phyloP scores from a whole-genome alignment of 352 stramenopile genomes.

The Phytopythium ostracodes region DNA sequence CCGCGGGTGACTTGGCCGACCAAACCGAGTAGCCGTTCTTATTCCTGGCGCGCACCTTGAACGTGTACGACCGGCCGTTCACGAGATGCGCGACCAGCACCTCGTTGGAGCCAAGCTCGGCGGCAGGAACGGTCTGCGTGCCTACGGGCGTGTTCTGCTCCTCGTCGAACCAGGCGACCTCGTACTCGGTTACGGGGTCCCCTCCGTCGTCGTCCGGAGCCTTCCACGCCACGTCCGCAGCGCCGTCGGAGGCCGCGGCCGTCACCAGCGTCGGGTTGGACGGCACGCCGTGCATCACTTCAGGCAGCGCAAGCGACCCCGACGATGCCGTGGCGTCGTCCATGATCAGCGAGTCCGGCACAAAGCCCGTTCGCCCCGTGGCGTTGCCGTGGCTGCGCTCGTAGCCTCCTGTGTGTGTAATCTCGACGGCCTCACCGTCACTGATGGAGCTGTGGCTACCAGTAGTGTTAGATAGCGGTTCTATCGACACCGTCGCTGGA shows the following conservation, averaged over 20 bases:
- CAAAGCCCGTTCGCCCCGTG: not conserved
- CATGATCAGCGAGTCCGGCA: slow-evolving; percentile 3
- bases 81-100: slow-evolving; percentile 38
- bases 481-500: not conserved
- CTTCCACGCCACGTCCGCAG: slow-evolving; percentile 60
- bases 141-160: slow-evolving; percentile 33
- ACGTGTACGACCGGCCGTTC: slow-evolving; percentile 63
- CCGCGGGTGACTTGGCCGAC: slow-evolving; percentile 65
- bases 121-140: slow-evolving; percentile 26
- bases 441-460: not conserved
- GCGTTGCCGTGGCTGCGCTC: not conserved
- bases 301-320: slow-evolving; percentile 4
- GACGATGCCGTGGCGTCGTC: not conserved
- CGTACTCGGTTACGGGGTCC: slow-evolving; percentile 55
- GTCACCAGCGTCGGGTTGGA: slow-evolving; percentile 59
- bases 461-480: too few species aligned
- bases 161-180: slow-evolving; percentile 61
- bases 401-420: not conserved
- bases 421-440: too few species aligned
- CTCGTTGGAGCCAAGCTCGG: not conserved
- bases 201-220: slow-evolving; percentile 57
- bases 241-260: slow-evolving; percentile 43
- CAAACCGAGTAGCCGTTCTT: slow-evolving; percentile 58
- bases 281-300: slow-evolving; percentile 49
- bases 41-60: slow-evolving; percentile 70